Evolutionary conservation across 805 yeast species (phyloP), one percentile per base, ranked within the genome.

Genomic region (Suhomyces emberorum): DNA sequence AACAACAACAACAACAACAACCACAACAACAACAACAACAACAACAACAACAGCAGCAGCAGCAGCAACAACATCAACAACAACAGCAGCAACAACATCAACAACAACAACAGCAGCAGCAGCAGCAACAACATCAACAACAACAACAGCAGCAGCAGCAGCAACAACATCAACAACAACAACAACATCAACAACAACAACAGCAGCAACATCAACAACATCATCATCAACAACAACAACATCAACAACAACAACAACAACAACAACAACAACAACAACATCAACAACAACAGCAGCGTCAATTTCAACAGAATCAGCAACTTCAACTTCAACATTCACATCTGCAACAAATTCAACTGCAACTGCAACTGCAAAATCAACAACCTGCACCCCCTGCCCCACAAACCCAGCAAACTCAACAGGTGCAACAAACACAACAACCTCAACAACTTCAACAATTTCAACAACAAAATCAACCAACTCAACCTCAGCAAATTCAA

Each of bases 401-500:
- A n/a, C n/a, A n/a, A n/a, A n/a, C n/a, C n/a, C n/a, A n/a, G n/a
- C n/a, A n/a, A n/a, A n/a, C n/a, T n/a, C n/a, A n/a, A n/a, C n/a
- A n/a, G n/a, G n/a, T n/a, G n/a, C n/a, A n/a, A n/a, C 22, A 20
- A 9, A 20, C 22, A 20, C 22, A 7, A 7, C n/a, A n/a, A n/a
- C n/a, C n/a, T n/a, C n/a, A n/a, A n/a, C n/a, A n/a, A n/a, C n/a
- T n/a, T n/a, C n/a, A n/a, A n/a, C n/a, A n/a, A n/a, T n/a, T n/a
- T n/a, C n/a, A n/a, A n/a, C n/a, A n/a, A n/a, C n/a, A n/a, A n/a
- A n/a, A n/a, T n/a, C 22, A 20, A 9, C 7, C 22, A 20, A 7
- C 22, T 20, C 37, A 34, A 17, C 36, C 18, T 7, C 18, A 38
- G 29, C 48, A 39, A 19, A 50, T 12, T 6, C 27, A 24, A 17